phyloP scores from a whole-genome alignment of 2,329 filamentous ascomycete species.

The Fusarium multiceps region DNA sequence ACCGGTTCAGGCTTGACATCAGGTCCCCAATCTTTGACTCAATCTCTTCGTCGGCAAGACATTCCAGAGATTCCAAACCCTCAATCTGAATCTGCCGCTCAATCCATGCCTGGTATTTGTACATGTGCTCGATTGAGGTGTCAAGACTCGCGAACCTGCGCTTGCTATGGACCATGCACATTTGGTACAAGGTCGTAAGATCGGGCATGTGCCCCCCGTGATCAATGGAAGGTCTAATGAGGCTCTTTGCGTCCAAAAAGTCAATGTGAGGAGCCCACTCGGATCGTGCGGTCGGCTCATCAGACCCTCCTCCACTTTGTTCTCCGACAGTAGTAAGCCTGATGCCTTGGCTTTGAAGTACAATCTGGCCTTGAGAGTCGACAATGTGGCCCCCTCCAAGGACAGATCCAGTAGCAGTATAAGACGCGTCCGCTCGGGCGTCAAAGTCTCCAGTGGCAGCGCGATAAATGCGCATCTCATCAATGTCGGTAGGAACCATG shows the following conservation, averaged over 20 bases:
- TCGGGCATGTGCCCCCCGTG: background rate
- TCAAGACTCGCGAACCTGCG: background rate
- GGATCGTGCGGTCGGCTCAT: background rate
- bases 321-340: background rate
- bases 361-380: background rate
- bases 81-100: background rate
- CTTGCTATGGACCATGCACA: background rate
- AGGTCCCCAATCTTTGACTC: background rate
- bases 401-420: background rate
- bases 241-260: background rate
- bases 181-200: background rate
- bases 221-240: background rate
- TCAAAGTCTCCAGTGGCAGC: background rate
- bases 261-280: constrained; percentile 7
- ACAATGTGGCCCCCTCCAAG: background rate
- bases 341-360: background rate
- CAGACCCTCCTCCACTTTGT: background rate
- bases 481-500: constrained; percentile 7
- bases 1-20: background rate
- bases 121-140: background rate
- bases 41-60: background rate
- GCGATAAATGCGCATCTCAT: constrained; percentile 1
- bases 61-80: background rate
- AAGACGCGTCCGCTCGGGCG: background rate
- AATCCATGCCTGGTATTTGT: background rate